These are phyloP conservation scores for Cladochytrium replicatum DNA, from an alignment of 192 early-diverging fungal species.

Conservation along the genomic window DNA sequence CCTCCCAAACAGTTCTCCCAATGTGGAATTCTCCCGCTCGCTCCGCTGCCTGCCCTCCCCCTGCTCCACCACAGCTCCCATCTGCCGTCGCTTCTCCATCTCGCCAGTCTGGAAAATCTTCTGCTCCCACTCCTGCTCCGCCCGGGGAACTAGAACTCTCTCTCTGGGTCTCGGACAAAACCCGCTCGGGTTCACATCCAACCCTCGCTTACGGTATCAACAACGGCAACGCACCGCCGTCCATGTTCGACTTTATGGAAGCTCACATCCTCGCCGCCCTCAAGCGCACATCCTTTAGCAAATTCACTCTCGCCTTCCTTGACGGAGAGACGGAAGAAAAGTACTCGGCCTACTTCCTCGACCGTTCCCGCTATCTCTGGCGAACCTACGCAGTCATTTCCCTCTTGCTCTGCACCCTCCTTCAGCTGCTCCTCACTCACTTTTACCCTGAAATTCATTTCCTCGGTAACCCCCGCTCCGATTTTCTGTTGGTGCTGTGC, in stretches of 20 bases:
- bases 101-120: too few relatives aligned
- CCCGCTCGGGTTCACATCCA: background rate
- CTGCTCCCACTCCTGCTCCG: too few relatives aligned
- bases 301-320: conserved; percentile 16
- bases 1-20: too few relatives aligned
- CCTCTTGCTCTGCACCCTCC: conserved; percentile 8
- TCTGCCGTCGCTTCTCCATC: too few relatives aligned
- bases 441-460: background rate
- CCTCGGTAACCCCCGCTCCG: background rate
- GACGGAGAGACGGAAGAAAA: conserved; percentile 18
- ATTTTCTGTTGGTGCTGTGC: conserved; percentile 1
- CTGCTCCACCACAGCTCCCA: too few relatives aligned
- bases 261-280: conserved; percentile 10
- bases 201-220: background rate
- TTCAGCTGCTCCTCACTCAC: conserved; percentile 18
- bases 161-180: background rate
- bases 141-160: too few relatives aligned
- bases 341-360: conserved; percentile 20
- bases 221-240: background rate
- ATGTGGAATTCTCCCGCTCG: too few relatives aligned
- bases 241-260: conserved; percentile 7
- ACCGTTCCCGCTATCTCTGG: conserved; percentile 14
- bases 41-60: too few relatives aligned
- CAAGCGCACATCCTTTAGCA: conserved; percentile 16
- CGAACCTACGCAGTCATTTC: conserved; percentile 16